A percentile compares a stretch with the other conserved stretches of the same genome.
Conservation (phyloP, 441 rosid species). For the Euphorbia neoarborescens region DNA sequence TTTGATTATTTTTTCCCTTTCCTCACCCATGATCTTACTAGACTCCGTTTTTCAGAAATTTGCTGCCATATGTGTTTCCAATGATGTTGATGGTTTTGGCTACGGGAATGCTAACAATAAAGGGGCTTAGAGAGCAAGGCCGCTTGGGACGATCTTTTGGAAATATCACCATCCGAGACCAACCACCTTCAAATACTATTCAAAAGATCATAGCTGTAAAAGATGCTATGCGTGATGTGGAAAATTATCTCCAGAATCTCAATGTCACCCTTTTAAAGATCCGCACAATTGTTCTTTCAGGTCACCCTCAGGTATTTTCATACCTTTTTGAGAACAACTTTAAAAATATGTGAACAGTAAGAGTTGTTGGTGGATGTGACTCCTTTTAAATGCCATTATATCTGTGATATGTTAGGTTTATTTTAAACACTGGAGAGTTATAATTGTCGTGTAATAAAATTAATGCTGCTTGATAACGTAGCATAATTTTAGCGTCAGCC, state of each 20-base stretch:
- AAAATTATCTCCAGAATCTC: constrained; percentile 70
- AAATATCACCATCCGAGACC: constrained; percentile 73
- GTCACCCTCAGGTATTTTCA: constrained; percentile 79
- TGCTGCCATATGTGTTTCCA: constrained; percentile 65
- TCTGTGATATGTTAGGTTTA: too few relatives aligned
- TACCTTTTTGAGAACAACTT: neutral
- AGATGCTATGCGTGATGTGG: constrained; percentile 84
- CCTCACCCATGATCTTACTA: neutral
- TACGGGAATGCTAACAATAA: constrained; percentile 69
- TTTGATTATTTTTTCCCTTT: neutral
- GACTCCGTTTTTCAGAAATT: constrained; percentile 46
- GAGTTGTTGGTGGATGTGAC: neutral
- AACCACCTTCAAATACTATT: constrained; percentile 94
- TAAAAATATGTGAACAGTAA: neutral
- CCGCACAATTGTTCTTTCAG: constrained; percentile 69
- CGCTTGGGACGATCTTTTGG: constrained; percentile 91
- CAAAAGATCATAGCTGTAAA: constrained; percentile 84
- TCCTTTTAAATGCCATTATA: neutral
- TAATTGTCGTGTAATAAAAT: neutral
- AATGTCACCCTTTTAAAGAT: constrained; percentile 76
- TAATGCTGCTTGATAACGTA: neutral
- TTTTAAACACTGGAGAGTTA: too few relatives aligned
- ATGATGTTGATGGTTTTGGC: constrained; percentile 53
- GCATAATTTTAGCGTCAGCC: neutral
- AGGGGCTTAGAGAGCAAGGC: constrained; percentile 90